Evolutionary conservation across 495 filamentous ascomycete species (phyloP), one percentile per base, ranked within the genome.

Genomic region (Physcia stellaris): DNA sequence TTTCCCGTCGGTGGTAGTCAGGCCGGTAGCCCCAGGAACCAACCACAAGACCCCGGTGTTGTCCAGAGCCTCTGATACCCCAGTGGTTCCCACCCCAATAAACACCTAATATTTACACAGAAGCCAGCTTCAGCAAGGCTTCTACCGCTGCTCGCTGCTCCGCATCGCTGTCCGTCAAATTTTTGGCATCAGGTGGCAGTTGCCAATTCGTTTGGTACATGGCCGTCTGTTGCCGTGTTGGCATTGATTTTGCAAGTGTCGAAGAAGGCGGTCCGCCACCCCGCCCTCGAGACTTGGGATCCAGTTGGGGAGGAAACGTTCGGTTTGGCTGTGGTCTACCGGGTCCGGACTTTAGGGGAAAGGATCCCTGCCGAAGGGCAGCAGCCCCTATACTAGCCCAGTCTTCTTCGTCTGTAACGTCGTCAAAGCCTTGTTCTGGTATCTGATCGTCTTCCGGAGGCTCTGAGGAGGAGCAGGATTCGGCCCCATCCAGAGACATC

Each of bases 361-460:
- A 69, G 29, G 79, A 85, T 11, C 70, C 73, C 29, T 80, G 78
- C 37, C 88, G 77, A 42, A 94, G 69, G 32, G 85, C 79, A 16
- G 77, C 84, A 16, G 87, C 83, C 20, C 86, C 88, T 32, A 94
- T 84, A 40, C 79, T 75, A 16, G 84, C 86, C 86, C 86, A 94
- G 61, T 98, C 88, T 57, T 98, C 90, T 46, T 94, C 86, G 58
- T 98, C 90, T n/a, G 90, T 96, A 37, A 77, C 69, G 53, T 92
- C 84, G 52, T 80, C 73, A 49, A 67, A 66, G 50, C 80, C 68
- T 22, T 79, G 77, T 39, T 75, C 75, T 15, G 48, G 61, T n/a
- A 65, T 50, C 6, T 28, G 32, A 16, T n/a, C 39, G 7, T 41
- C 21, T n/a, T 75, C 63, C 10, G 67, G 77, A n/a, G 71, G 74